phyloP scores from a whole-genome alignment of 352 stramenopile genomes.

The Globisporangium recalcitrans region DNA sequence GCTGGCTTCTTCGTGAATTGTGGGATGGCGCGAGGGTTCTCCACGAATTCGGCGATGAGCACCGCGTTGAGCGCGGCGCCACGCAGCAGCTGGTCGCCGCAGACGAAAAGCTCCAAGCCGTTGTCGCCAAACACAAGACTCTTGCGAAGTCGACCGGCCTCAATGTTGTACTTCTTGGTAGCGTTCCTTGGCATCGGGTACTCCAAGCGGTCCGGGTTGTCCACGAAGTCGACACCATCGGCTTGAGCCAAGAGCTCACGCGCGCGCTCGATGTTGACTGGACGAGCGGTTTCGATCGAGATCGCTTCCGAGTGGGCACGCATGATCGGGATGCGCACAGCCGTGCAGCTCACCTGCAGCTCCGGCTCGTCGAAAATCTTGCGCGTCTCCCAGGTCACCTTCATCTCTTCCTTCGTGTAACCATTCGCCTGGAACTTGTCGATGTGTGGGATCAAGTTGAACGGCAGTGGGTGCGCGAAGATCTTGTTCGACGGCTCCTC shows the following conservation, averaged over 20 bases:
- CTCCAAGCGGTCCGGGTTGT: slow-evolving; percentile 69
- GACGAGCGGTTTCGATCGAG: slow-evolving; percentile 91
- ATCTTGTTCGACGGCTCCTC: slow-evolving; percentile 85
- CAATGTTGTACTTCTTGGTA: slow-evolving; percentile 97
- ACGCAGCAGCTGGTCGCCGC: slow-evolving; percentile 94
- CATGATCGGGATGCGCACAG: slow-evolving; percentile 95
- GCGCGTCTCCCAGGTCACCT: slow-evolving; percentile 97
- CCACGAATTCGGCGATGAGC: slow-evolving; percentile 92
- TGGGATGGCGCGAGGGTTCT: slow-evolving; percentile 48
- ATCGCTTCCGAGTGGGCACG: slow-evolving; percentile 96
- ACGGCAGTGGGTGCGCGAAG: slow-evolving; percentile 96
- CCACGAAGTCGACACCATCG: slow-evolving; percentile 93
- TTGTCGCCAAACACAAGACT: slow-evolving; percentile 94
- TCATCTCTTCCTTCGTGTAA: slow-evolving; percentile 99
- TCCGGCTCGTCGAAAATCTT: slow-evolving; percentile 95
- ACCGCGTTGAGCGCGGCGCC: slow-evolving; percentile 97
- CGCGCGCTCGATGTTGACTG: slow-evolving; percentile 81
- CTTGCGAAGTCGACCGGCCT: slow-evolving; percentile 93
- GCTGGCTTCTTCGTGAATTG: slow-evolving; percentile 68
- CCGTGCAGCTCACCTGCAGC: slow-evolving; percentile 89
- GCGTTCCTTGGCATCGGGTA: slow-evolving; percentile 98
- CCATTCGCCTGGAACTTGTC: slow-evolving; percentile 98
- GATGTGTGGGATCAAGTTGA: slow-evolving; percentile 99
- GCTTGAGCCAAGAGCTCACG: slow-evolving; percentile 79
- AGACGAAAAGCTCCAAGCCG: slow-evolving; percentile 97